Evolutionary conservation across 1,284 basidiomycete genomes (phyloP), one percentile per base, ranked within the genome.

Genomic region (Puccinia triticina): DNA sequence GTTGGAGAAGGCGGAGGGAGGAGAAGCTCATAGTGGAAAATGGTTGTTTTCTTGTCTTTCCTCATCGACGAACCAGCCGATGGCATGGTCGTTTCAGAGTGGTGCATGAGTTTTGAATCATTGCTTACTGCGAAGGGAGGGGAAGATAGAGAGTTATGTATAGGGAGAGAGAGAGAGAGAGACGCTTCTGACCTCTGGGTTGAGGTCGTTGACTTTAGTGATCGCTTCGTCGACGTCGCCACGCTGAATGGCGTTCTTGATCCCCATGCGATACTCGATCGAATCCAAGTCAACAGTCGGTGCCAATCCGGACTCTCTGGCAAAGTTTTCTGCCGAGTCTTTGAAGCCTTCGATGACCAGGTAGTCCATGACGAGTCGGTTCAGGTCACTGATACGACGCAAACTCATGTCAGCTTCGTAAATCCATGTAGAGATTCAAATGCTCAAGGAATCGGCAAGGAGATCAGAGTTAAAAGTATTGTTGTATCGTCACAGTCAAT

Each of bases 311-410:
- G 95, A 93, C 87, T 99, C 96, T 77, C 91, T 90, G 83, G 94
- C 92, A 86, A 99, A 98, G 87, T 95, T 92, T 86, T 96, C 93
- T 0, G 97, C 96, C 0, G 97, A 95, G 32, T 94, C 92, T 86
- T 96, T 95, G 90, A 96, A 98, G 1, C 96, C 96, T 87, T 98
- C 96, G 82, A 97, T 95, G 84, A 98, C 93, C 83, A 99, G 92
- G 87, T 98, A 99, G 87, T 99, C 95, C 92, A 98, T 96, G 71
- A 99, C 91, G n/a, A 99, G 90, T 5, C 92, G 91, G 87, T 99
- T 97, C 83, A 99, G 89, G 87, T 99, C 96, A 88, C 96, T 93
- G 16, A 50, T 43, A 46, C 7, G 46, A 53, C 40, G 29, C 29
- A 57, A 50, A 69, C 2, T 37, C 21, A 18, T 21, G n/a, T 48